Percentiles rank a stretch among this genome's conserved stretches.
Conservation (phyloP, 192 early-diverging fungal genomes). For the Entrophospora sp. region DNA sequence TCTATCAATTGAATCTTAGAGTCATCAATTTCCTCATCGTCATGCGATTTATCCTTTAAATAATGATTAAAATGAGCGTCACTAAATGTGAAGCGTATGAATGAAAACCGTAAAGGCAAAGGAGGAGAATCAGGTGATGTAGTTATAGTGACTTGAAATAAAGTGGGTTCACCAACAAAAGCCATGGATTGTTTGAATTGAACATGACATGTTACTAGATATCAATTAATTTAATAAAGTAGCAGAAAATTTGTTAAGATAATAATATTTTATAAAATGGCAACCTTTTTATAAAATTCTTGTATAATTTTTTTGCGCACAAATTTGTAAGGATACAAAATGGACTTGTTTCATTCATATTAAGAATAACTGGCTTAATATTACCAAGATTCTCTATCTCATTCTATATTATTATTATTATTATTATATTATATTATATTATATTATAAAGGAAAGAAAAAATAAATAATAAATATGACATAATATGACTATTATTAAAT, state of each 20-base stretch:
- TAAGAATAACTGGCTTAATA: neutral
- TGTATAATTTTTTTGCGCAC: too few species aligned
- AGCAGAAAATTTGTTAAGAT: too few species aligned
- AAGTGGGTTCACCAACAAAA: constrained; percentile 46
- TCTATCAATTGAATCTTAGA: constrained; percentile 23
- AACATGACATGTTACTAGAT: constrained; percentile 30
- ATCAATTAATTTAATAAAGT: neutral
- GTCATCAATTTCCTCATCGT: constrained; percentile 21
- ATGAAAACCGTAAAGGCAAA: constrained; percentile 32
- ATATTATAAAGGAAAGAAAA: neutral
- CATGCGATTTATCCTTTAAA: constrained; percentile 25
- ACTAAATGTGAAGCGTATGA: constrained; percentile 51
- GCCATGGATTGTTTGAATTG: constrained; percentile 34
- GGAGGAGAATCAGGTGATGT: constrained; percentile 37
- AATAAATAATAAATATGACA: too few species aligned
- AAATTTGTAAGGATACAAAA: constrained; percentile 16
- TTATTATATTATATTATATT: neutral
- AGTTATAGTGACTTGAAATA: constrained; percentile 50
- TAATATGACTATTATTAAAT: too few species aligned
- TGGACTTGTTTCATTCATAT: constrained; percentile 17
- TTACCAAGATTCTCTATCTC: neutral
- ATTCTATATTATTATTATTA: neutral
- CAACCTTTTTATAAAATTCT: too few species aligned
- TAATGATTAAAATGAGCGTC: constrained; percentile 48
- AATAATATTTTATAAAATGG: too few species aligned